Base-by-base conservation (phyloP, 495 filamentous ascomycete species). In the Tuber aestivum region DNA sequence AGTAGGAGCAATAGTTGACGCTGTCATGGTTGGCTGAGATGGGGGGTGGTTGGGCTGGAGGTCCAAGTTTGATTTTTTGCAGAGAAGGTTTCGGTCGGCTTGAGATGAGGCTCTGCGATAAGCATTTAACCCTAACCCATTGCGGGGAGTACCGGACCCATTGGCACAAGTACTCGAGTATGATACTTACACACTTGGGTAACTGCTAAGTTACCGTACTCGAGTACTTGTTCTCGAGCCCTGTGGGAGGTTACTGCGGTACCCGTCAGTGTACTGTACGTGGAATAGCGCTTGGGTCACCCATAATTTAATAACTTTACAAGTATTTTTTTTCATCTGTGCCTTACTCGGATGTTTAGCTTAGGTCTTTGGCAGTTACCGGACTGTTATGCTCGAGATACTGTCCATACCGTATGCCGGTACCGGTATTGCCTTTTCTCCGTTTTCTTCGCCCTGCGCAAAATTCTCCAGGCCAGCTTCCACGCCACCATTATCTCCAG, bases 11-110 rank as follows among this genome's bases (percentile, higher is more conserved):
- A 75, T 75, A 20, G 72, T 73, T 40, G 74, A 2, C n/a, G 74
- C 70, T 32, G 77, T 75, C 78, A 79, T 79, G 37, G 41, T 45
- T 42, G 38, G 40, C 38, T 41, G 48, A 21, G 38, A 61, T 41
- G 70, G 41, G 61, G 3, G 37, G 21, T 70, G 32, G 56, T 4
- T 38, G 23, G 42, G 50, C 41, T 21, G 44, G 65, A 9, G 27
- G 38, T 27, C 4, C 2, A 10, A 6, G 27, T 35, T 65, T 35
- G 21, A 8, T 65, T 65, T 65, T 65, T 35, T 3, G 56, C 4
- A 14, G 27, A 65, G 18, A 65, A 35, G 27, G 27, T 5, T 65
- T 35, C 20, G 20, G 27, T 65, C 12, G 56, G 14, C 5, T 1
- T 9, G 14, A 16, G 56, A 35, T 65, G 56, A 65, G 56, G 56